A percentile compares a stretch with the other conserved stretches of the same genome.
phyloP scores from a whole-genome alignment of 148 eudicot genomes.

The Fagopyrum esculentum region DNA sequence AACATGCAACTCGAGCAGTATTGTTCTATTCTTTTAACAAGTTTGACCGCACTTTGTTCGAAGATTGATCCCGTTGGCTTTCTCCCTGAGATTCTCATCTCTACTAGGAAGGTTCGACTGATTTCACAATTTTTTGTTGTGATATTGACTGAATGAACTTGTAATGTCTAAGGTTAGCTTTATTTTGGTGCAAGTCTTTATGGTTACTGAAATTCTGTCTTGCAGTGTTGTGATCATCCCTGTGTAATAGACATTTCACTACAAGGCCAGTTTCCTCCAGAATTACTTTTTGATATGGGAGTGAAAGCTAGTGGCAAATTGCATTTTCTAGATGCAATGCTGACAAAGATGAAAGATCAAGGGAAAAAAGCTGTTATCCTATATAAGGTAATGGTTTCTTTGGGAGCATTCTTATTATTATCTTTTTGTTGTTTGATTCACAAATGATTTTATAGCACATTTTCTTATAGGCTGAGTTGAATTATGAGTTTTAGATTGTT shows the following conservation, averaged over 20 bases:
- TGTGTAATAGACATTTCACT: slow-evolving; percentile 43
- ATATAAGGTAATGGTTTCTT: slow-evolving; percentile 47
- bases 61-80: slow-evolving; percentile 34
- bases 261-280: slow-evolving; percentile 25
- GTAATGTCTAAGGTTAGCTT: not conserved
- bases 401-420: not conserved
- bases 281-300: slow-evolving; percentile 38
- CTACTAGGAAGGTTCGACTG: slow-evolving; percentile 46
- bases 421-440: not conserved
- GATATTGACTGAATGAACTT: not conserved
- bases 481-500: not conserved
- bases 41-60: slow-evolving; percentile 29
- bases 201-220: slow-evolving; percentile 5
- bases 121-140: not conserved
- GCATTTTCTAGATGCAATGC: slow-evolving; percentile 50
- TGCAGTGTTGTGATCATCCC: slow-evolving; percentile 91
- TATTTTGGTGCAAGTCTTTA: not conserved
- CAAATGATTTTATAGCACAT: not conserved
- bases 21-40: slow-evolving; percentile 47
- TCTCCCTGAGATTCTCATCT: slow-evolving; percentile 45
- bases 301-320: slow-evolving; percentile 68
- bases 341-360: slow-evolving; percentile 37
- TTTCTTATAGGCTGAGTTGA: not conserved
- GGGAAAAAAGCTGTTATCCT: slow-evolving; percentile 54
- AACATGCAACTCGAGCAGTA: slow-evolving; percentile 68